phyloP scores from a whole-genome alignment of 108 stramenopile species.

The Cylindrotheca closterium region DNA sequence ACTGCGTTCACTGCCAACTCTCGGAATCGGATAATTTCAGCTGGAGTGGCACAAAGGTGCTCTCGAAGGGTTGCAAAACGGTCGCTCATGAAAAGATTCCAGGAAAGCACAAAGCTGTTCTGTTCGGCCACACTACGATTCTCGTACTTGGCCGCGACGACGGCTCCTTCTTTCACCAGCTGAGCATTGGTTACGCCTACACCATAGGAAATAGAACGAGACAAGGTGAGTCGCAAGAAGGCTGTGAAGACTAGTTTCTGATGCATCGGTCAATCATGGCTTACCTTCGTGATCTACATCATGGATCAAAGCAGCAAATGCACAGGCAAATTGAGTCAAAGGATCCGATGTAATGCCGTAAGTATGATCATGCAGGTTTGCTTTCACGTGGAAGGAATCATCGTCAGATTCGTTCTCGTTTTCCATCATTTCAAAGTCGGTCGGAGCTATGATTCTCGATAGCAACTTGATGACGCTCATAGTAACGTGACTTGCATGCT shows the following conservation, averaged over 20 bases:
- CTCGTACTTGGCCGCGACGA: constrained; percentile 39
- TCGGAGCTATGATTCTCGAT: constrained; percentile 43
- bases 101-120: constrained; percentile 49
- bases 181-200: too few species aligned
- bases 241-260: too few species aligned
- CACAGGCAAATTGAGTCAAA: constrained; percentile 29
- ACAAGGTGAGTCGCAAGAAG: too few species aligned
- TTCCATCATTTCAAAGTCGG: too few species aligned
- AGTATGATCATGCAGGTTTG: constrained; percentile 24
- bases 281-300: constrained; percentile 60
- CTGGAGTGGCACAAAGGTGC: constrained; percentile 21
- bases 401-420: too few species aligned
- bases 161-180: too few species aligned
- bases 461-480: too few species aligned
- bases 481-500: too few species aligned
- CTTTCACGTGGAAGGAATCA: constrained; percentile 38
- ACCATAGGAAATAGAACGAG: too few species aligned
- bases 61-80: constrained; percentile 19
- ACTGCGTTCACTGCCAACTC: constrained; percentile 48
- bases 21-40: constrained; percentile 42
- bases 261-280: constrained; percentile 30
- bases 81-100: constrained; percentile 31
- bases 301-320: constrained; percentile 61
- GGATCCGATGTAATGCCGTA: constrained; percentile 49
- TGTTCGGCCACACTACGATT: too few species aligned